Conservation (phyloP, 495 filamentous ascomycete genomes). For the Lasiosphaeris hirsuta region DNA sequence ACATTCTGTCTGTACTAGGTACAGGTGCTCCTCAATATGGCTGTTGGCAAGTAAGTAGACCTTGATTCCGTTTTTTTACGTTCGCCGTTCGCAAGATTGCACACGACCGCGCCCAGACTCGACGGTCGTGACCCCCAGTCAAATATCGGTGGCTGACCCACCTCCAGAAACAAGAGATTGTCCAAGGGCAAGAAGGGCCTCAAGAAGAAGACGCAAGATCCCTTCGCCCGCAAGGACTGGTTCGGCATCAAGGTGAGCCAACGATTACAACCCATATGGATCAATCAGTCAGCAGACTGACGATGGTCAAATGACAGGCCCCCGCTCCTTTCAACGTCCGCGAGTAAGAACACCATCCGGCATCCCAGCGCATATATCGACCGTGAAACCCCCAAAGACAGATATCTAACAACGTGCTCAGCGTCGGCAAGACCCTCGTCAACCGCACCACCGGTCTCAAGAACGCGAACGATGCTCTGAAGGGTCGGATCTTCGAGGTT, state of each 20-base stretch:
- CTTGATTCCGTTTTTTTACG: conserved; percentile 17
- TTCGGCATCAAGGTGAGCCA: conserved; percentile 85
- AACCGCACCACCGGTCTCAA: conserved; percentile 99
- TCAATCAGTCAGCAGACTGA: conserved; percentile 13
- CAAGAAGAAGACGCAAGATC: conserved; percentile 98
- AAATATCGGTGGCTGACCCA: conserved; percentile 39
- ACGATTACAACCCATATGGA: background rate
- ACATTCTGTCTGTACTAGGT: conserved; percentile 26
- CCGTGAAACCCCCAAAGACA: conserved; percentile 10
- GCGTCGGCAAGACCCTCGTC: conserved; percentile 98
- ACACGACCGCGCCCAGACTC: background rate
- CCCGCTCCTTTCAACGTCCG: conserved; percentile 91
- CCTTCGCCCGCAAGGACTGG: conserved; percentile 98
- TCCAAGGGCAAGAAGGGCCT: conserved; percentile 99
- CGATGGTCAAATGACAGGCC: conserved; percentile 53
- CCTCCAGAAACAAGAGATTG: conserved; percentile 95
- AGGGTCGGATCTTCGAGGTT: conserved; percentile 98
- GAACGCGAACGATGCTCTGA: conserved; percentile 98
- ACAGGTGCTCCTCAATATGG: conserved; percentile 67
- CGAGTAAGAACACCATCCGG: conserved; percentile 67
- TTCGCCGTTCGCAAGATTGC: background rate
- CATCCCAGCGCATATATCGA: conserved; percentile 8
- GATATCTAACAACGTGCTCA: conserved; percentile 44
- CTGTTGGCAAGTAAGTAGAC: conserved; percentile 81
- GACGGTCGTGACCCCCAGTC: conserved; percentile 13